Base-by-base conservation (phyloP, 257 asterid genomes). In the Salvia rosmarinus region DNA sequence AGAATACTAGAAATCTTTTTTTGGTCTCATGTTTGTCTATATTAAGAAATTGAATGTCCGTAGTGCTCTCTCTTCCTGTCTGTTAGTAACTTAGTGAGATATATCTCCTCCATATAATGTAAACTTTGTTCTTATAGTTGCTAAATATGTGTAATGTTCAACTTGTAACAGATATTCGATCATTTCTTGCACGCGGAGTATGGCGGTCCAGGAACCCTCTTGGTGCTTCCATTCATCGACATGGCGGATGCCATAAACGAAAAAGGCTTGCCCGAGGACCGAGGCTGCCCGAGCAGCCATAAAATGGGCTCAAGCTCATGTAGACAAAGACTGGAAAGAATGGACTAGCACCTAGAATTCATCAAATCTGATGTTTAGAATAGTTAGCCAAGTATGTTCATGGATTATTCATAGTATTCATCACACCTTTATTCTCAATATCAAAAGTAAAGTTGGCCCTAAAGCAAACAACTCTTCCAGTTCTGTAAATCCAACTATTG, bases 251-350 rank as follows among this genome's bases (percentile, higher is more conserved):
- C 96, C 50, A 47, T 92, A 50, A 88, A 83, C 30, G 98, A 92
- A 68, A 85, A 82, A 43, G 96, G 94, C 52, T 84, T 92, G 67
- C 98, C 96, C 0, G 96, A 60, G 98, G 90, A 52, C 98, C 98
- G 95, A 92, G 67, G 97, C 97, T 64, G 96, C 98, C n/a, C 81
- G 97, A 20, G 88, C 86, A 52, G 96, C 98, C 9, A 85, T 92
- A 9, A 88, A 88, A 81, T 92, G 98, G 98, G 97, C 98, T 19
- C 92, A 86, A 76, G 62, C 78, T 9, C 90, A 90, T 20, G 83
- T 90, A 0, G 98, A 92, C 85, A 85, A 80, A 39, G 95, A 90
- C 74, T 92, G 98, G 98, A 83, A 92, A 77, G 95, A 86, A 52
- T 92, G 96, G 98, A 85, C 76, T 40, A 64, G 72, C 75, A 58